phyloP scores from a whole-genome alignment of 208 protist species.

The Herpetomonas muscarum region DNA sequence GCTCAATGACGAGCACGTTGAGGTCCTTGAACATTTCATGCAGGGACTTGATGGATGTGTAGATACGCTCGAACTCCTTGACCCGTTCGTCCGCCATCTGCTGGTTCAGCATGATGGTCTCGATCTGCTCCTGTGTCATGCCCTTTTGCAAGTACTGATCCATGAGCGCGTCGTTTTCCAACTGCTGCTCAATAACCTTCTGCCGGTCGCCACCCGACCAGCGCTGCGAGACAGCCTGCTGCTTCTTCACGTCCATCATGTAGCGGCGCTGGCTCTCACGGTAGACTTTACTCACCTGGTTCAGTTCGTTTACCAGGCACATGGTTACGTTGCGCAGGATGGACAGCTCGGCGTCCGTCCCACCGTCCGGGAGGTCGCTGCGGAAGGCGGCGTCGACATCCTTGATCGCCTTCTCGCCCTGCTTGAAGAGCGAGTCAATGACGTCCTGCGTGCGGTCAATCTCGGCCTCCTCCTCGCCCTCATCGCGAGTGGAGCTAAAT shows the following conservation, averaged over 20 bases:
- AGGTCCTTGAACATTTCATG: constrained; percentile 95
- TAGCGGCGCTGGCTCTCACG: constrained; percentile 89
- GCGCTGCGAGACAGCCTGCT: constrained; percentile 78
- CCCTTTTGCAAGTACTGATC: constrained; percentile 90
- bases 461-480: constrained; percentile 66
- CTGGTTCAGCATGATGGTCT: constrained; percentile 89
- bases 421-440: constrained; percentile 87
- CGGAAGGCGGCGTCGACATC: constrained; percentile 72
- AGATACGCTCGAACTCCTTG: constrained; percentile 92
- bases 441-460: constrained; percentile 76
- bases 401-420: constrained; percentile 68
- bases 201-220: constrained; percentile 82
- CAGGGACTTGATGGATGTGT: constrained; percentile 90
- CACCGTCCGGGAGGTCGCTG: constrained; percentile 72
- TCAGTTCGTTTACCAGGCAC: constrained; percentile 89
- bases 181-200: constrained; percentile 79
- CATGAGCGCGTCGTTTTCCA: constrained; percentile 82
- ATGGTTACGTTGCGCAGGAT: constrained; percentile 92
- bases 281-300: constrained; percentile 81
- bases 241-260: constrained; percentile 90
- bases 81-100: constrained; percentile 90
- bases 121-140: constrained; percentile 92
- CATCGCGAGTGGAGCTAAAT: constrained; percentile 82
- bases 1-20: constrained; percentile 91
- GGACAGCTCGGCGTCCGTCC: constrained; percentile 82